Percentiles rank a stretch among this genome's conserved stretches.
Evolutionary conservation across 129 eudicot species (phyloP).

Genomic region (Centaurea solstitialis): DNA sequence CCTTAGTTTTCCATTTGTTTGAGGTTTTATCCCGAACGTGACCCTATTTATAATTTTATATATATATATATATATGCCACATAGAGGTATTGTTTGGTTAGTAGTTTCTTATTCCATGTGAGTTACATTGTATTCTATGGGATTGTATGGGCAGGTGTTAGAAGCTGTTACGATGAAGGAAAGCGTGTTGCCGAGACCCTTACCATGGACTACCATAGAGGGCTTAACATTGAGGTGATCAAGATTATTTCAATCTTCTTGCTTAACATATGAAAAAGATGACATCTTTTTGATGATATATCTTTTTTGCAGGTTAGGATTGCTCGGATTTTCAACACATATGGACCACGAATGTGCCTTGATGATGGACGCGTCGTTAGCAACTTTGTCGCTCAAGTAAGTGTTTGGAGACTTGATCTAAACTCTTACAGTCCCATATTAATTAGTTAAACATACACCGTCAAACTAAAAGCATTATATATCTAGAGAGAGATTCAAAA

Average conservation of each 20-base stretch:
- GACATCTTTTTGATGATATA: background rate
- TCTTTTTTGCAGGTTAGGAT: conserved; percentile 51
- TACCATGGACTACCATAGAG: conserved; percentile 79
- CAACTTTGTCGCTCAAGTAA: conserved; percentile 86
- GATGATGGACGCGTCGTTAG: conserved; percentile 82
- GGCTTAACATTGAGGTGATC: conserved; percentile 61
- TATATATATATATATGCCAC: background rate
- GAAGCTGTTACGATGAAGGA: conserved; percentile 87
- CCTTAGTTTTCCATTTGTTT: too few species aligned
- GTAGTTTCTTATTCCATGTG: background rate
- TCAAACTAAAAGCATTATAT: too few species aligned
- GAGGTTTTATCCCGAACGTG: too few species aligned
- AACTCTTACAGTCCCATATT: background rate
- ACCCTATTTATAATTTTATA: too few species aligned
- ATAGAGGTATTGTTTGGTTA: background rate
- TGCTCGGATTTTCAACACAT: conserved; percentile 73
- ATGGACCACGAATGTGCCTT: conserved; percentile 74
- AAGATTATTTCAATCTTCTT: background rate
- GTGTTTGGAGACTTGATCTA: background rate
- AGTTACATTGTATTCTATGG: background rate
- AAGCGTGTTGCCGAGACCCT: conserved; percentile 87
- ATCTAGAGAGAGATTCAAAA: background rate
- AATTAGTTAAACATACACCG: too few species aligned
- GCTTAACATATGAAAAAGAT: background rate
- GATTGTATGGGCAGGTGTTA: conserved; percentile 49